phyloP scores from a whole-genome alignment of 2,329 filamentous ascomycete genomes.

The Trichoderma lentiforme region DNA sequence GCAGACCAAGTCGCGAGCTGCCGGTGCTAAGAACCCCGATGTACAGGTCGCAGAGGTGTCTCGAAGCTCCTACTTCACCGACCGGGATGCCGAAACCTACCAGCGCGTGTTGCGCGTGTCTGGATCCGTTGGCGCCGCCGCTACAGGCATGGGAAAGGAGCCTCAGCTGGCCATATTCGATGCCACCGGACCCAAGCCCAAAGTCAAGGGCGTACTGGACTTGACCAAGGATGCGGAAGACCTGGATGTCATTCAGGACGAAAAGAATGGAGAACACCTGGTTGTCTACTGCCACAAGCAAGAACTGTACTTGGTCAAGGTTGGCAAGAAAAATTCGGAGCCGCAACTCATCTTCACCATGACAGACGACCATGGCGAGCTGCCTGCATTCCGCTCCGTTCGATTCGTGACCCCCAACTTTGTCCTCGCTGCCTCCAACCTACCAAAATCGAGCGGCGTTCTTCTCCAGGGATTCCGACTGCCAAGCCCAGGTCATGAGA shows the following conservation, averaged over 20 bases:
- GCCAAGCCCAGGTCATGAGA: conserved; percentile 36
- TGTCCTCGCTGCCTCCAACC: conserved; percentile 55
- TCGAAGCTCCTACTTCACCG: conserved; percentile 51
- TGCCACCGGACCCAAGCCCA: conserved; percentile 47
- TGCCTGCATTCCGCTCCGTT: conserved; percentile 55
- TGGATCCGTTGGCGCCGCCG: conserved; percentile 69
- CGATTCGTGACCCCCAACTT: conserved; percentile 59
- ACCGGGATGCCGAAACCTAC: conserved; percentile 51
- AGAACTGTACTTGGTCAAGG: conserved; percentile 66
- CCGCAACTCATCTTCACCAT: conserved; percentile 56
- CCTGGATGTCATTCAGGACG: conserved; percentile 60
- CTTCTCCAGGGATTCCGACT: conserved; percentile 56
- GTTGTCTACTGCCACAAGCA: conserved; percentile 77
- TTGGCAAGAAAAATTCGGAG: conserved; percentile 48
- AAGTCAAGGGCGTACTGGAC: conserved; percentile 48
- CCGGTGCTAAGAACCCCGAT: conserved; percentile 29
- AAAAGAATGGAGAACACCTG: conserved; percentile 57
- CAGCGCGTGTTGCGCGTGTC: conserved; percentile 58
- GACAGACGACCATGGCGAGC: conserved; percentile 44
- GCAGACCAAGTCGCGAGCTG: conserved; percentile 33
- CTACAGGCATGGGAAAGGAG: conserved; percentile 71
- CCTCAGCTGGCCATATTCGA: conserved; percentile 81
- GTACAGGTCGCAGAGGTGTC: conserved; percentile 50
- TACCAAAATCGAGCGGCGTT: conserved; percentile 56
- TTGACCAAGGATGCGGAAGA: conserved; percentile 61